A percentile compares a stretch with the other conserved stretches of the same genome.
These are phyloP conservation scores for Pythium sukuiense DNA, from an alignment of 352 stramenopile species.

Conservation along the genomic window DNA sequence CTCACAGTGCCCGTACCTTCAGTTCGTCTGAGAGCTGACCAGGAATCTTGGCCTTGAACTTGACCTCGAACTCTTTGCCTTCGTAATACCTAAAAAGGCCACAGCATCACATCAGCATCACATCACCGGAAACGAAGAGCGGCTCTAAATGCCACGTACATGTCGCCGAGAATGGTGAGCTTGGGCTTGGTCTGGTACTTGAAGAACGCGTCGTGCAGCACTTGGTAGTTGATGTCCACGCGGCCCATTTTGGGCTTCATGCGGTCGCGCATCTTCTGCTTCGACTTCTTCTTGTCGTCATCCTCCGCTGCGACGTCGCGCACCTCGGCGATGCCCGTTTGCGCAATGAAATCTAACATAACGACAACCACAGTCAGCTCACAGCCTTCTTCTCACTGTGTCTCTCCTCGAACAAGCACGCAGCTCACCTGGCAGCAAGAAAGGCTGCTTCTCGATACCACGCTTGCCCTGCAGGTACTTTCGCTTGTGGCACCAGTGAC, in stretches of 20 bases:
- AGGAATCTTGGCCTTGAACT: conserved; percentile 89
- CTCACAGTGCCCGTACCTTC: conserved; percentile 33
- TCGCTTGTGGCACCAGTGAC: conserved; percentile 97
- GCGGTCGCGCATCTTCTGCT: conserved; percentile 91
- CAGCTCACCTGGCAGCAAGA: conserved; percentile 79
- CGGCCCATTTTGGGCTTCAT: conserved; percentile 95
- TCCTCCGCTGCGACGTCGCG: conserved; percentile 73
- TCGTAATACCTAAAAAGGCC: conserved; percentile 93
- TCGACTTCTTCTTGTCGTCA: conserved; percentile 90
- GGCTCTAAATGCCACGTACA: conserved; percentile 48
- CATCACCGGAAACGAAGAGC: neutral
- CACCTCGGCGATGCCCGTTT: conserved; percentile 91
- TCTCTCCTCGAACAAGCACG: neutral
- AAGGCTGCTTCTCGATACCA: conserved; percentile 95
- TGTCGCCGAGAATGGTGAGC: conserved; percentile 78
- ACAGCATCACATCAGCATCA: neutral
- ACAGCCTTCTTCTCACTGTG: neutral
- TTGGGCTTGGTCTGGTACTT: conserved; percentile 98
- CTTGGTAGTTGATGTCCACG: conserved; percentile 98
- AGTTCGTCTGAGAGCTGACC: conserved; percentile 88
- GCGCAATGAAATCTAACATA: conserved; percentile 93
- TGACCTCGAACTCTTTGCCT: conserved; percentile 96
- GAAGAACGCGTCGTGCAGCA: conserved; percentile 99
- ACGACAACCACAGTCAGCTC: neutral
- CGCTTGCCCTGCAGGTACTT: conserved; percentile 98